Conservation (phyloP, 2,329 filamentous ascomycete genomes). For the Endoconidiophora laricicola region DNA sequence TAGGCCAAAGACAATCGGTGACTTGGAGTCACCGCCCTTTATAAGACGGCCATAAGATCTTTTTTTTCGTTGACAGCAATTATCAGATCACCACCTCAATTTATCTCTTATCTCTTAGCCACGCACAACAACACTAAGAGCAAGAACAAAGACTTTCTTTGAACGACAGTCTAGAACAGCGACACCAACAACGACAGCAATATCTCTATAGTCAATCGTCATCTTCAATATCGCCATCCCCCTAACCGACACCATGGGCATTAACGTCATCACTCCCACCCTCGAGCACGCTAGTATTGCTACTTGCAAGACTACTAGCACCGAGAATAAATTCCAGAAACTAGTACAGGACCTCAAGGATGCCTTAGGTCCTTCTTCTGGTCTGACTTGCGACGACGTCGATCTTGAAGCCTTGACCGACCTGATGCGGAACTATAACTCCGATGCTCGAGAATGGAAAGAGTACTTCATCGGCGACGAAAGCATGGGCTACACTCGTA, state of each 20-base stretch:
- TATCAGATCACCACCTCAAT: background rate
- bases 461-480: conserved; percentile 58
- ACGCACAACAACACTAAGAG: conserved; percentile 1
- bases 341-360: conserved; percentile 59
- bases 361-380: conserved; percentile 63
- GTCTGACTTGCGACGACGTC: conserved; percentile 66
- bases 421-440: conserved; percentile 60
- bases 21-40: conserved; percentile 7
- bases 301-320: background rate
- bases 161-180: background rate
- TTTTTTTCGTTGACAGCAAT: conserved; percentile 1
- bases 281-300: conserved; percentile 5
- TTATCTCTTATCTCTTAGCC: background rate
- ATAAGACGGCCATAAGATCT: background rate
- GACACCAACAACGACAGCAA: background rate
- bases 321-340: conserved; percentile 40
- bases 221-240: background rate
- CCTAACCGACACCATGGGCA: conserved; percentile 6
- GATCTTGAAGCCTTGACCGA: conserved; percentile 53
- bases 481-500: conserved; percentile 62
- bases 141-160: conserved; percentile 1
- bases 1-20: conserved; percentile 6
- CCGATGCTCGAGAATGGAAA: conserved; percentile 52
- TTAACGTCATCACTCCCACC: conserved; percentile 10
- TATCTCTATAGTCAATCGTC: background rate